Percentiles rank a stretch among this genome's conserved stretches.
phyloP scores from a whole-genome alignment of 805 yeast genomes.

The Saccharomycopsis capsularis region DNA sequence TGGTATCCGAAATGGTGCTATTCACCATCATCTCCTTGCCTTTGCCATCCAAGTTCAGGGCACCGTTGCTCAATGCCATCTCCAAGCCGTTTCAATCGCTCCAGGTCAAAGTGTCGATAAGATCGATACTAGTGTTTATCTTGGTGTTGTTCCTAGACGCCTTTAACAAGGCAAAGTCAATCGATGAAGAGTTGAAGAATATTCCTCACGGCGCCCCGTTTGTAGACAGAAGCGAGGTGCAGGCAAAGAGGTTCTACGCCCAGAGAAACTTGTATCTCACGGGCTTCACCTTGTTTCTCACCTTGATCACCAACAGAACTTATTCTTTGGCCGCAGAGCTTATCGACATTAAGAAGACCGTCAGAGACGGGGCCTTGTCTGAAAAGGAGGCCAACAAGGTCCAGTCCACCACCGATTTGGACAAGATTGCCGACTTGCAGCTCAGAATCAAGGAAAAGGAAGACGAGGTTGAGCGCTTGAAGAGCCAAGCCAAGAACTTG shows the following conservation, averaged over 20 bases:
- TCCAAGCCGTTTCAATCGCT: constrained; percentile 64
- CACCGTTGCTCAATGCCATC: constrained; percentile 54
- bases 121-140: constrained; percentile 79
- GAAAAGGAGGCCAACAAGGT: constrained; percentile 23
- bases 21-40: constrained; percentile 82
- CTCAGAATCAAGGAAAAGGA: constrained; percentile 51
- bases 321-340: constrained; percentile 73
- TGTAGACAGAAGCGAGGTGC: constrained; percentile 61
- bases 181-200: constrained; percentile 52
- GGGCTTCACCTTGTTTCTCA: constrained; percentile 88
- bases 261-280: constrained; percentile 95
- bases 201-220: constrained; percentile 25
- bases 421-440: constrained; percentile 43
- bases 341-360: constrained; percentile 48
- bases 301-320: constrained; percentile 79
- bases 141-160: constrained; percentile 81
- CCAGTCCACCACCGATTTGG: constrained; percentile 28
- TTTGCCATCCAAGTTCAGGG: constrained; percentile 67
- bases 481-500: constrained; percentile 65
- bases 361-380: constrained; percentile 30
- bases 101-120: constrained; percentile 67
- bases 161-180: constrained; percentile 71
- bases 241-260: constrained; percentile 88
- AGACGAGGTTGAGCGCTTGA: constrained; percentile 56
- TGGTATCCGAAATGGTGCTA: constrained; percentile 68